Conservation (phyloP, 345 rosid species). For the Orychophragmus violaceus region DNA sequence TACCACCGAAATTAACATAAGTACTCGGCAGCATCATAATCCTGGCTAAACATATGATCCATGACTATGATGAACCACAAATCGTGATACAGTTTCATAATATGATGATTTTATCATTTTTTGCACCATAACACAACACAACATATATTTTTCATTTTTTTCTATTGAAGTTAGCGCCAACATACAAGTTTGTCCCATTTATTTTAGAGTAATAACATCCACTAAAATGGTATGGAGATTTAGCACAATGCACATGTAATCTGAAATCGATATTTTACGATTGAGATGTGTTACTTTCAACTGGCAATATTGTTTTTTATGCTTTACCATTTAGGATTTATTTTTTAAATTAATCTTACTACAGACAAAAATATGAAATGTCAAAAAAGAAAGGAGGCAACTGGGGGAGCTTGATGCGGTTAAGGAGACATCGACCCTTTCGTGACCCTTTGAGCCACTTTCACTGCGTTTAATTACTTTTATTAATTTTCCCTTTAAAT, state of each 20-base stretch:
- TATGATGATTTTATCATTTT: no score
- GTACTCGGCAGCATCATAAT: no score
- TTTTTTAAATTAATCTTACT: neutral
- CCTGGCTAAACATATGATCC: neutral
- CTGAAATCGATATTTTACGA: neutral
- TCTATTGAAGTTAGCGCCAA: conserved; percentile 5
- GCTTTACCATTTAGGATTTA: neutral
- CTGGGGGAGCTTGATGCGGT: conserved; percentile 20
- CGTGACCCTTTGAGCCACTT: conserved; percentile 44
- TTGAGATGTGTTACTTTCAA: neutral
- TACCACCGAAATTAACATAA: no score
- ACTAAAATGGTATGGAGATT: conserved; percentile 3
- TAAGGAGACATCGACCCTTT: conserved; percentile 36
- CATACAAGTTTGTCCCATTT: conserved; percentile 2
- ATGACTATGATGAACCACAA: neutral
- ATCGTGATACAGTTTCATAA: neutral
- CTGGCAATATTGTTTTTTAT: neutral
- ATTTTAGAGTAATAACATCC: neutral
- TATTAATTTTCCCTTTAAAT: neutral
- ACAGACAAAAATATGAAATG: neutral
- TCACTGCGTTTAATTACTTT: neutral
- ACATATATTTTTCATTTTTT: neutral
- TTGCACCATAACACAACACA: neutral
- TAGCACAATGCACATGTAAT: neutral
- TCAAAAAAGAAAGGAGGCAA: conserved; percentile 32